A percentile compares a stretch with the other conserved stretches of the same genome.
phyloP scores from a whole-genome alignment of 208 protist species.

The Wallacemonas sp. region DNA sequence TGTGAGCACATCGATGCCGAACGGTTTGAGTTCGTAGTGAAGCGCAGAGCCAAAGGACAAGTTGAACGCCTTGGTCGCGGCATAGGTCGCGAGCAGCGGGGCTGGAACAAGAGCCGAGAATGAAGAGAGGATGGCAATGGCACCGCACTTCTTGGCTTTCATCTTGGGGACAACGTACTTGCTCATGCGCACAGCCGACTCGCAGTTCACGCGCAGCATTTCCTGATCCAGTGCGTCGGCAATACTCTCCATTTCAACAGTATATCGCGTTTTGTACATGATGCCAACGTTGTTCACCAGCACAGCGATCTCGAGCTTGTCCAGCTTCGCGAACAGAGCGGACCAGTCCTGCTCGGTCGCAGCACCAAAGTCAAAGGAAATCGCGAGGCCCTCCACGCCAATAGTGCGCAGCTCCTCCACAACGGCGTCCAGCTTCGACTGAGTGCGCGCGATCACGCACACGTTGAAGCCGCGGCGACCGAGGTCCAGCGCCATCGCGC shows the following conservation, averaged over 20 bases:
- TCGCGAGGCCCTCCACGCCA: conserved; percentile 72
- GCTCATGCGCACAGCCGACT: conserved; percentile 82
- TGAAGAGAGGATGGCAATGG: conserved; percentile 79
- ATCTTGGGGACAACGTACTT: conserved; percentile 78
- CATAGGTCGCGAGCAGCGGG: conserved; percentile 85
- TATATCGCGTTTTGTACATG: conserved; percentile 79
- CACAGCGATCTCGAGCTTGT: conserved; percentile 57
- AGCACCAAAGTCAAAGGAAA: conserved; percentile 85
- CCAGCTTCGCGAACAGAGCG: conserved; percentile 52
- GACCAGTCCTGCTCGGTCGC: conserved; percentile 59
- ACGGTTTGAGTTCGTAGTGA: conserved; percentile 65
- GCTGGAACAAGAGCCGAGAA: conserved; percentile 66
- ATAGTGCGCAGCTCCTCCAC: conserved; percentile 62
- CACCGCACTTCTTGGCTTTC: conserved; percentile 61
- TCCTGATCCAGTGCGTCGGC: conserved; percentile 33
- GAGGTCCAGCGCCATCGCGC: conserved; percentile 89
- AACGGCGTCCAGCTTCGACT: conserved; percentile 85
- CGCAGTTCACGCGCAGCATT: conserved; percentile 91
- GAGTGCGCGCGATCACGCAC: conserved; percentile 86
- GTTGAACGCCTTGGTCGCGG: conserved; percentile 88
- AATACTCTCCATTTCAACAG: conserved; percentile 48
- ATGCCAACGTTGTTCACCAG: conserved; percentile 94
- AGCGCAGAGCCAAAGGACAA: conserved; percentile 63
- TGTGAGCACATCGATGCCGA: conserved; percentile 65
- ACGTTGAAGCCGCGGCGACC: conserved; percentile 91